phyloP scores from a whole-genome alignment of 2,329 filamentous ascomycete species.

The Cercospora beticola region DNA sequence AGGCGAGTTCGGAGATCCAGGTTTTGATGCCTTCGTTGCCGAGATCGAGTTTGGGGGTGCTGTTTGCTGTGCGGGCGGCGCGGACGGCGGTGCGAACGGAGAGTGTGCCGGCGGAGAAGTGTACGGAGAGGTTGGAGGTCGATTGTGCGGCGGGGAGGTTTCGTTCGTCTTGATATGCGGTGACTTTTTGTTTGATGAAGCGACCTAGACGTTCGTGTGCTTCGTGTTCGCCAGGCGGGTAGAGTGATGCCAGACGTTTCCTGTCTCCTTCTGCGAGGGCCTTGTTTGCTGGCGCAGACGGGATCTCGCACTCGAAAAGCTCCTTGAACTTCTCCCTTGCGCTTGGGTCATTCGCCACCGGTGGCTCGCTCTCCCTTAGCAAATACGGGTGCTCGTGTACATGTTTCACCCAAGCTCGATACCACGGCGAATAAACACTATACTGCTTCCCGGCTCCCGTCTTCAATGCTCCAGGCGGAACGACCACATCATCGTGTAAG shows the following conservation, averaged over 20 bases:
- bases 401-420: slow-evolving; percentile 70
- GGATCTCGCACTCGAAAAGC: slow-evolving; percentile 63
- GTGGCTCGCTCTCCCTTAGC: slow-evolving; percentile 61
- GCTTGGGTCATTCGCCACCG: slow-evolving; percentile 54
- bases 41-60: slow-evolving; percentile 62
- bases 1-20: slow-evolving; percentile 82
- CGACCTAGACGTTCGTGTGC: slow-evolving; percentile 62
- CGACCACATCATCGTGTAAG: slow-evolving; percentile 78
- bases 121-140: slow-evolving; percentile 71
- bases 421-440: slow-evolving; percentile 83
- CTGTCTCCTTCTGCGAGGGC: slow-evolving; percentile 59
- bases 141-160: slow-evolving; percentile 63
- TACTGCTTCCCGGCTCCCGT: slow-evolving; percentile 75
- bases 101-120: slow-evolving; percentile 68
- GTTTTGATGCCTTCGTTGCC: slow-evolving; percentile 64
- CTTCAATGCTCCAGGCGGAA: slow-evolving; percentile 67
- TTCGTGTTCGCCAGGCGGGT: slow-evolving; percentile 75
- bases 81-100: slow-evolving; percentile 66
- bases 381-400: slow-evolving; percentile 68
- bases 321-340: slow-evolving; percentile 51
- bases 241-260: slow-evolving; percentile 58
- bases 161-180: slow-evolving; percentile 61
- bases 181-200: slow-evolving; percentile 66
- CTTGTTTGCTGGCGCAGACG: slow-evolving; percentile 64
- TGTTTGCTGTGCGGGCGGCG: slow-evolving; percentile 62